Evolutionary conservation across 805 yeast genomes (phyloP).

Genomic region (Starmera pachycereana): DNA sequence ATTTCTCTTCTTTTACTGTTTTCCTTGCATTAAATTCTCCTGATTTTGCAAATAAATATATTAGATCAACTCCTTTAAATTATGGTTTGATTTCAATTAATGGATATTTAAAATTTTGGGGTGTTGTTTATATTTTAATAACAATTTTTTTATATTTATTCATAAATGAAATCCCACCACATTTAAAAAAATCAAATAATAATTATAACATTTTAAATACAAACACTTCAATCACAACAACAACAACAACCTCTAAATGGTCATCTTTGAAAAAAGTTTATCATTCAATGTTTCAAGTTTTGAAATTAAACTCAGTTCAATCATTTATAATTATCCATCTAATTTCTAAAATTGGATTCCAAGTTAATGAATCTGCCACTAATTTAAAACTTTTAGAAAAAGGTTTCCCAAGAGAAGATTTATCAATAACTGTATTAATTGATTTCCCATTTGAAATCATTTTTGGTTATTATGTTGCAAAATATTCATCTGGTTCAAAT

Average conservation of each 20-base stretch:
- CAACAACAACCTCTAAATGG: conserved; percentile 6
- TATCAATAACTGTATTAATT: conserved; percentile 83
- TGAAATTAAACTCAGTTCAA: conserved; percentile 61
- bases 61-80: conserved; percentile 50
- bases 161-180: conserved; percentile 65
- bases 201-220: conserved; percentile 16
- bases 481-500: conserved; percentile 75
- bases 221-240: conserved; percentile 3
- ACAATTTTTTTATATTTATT: conserved; percentile 49
- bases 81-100: conserved; percentile 64
- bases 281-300: conserved; percentile 54
- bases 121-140: conserved; percentile 55
- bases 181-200: conserved; percentile 22
- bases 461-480: conserved; percentile 92
- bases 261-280: conserved; percentile 43
- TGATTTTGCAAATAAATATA: conserved; percentile 82
- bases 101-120: conserved; percentile 71
- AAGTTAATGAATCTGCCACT: conserved; percentile 93
- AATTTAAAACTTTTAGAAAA: conserved; percentile 82
- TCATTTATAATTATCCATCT: conserved; percentile 65
- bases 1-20: conserved; percentile 83
- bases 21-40: conserved; percentile 86
- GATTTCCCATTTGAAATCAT: conserved; percentile 95
- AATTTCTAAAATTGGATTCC: conserved; percentile 83
- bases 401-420: conserved; percentile 88